Evolutionary conservation across 1,139 yeast genomes (phyloP).

Genomic region (Debaryomyces robertsiae): DNA sequence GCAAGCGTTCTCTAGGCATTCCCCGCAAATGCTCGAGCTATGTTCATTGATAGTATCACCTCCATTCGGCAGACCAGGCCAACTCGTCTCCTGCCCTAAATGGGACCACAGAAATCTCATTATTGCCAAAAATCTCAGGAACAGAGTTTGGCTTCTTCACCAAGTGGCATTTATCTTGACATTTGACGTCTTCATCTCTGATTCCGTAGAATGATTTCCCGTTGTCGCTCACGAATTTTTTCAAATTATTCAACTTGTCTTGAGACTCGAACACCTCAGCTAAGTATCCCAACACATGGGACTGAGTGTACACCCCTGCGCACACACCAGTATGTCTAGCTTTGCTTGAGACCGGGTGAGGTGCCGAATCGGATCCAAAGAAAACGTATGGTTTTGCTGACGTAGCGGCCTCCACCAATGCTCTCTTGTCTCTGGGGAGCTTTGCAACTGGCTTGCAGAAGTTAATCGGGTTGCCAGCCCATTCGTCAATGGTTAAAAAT

Average conservation of each 20-base stretch:
- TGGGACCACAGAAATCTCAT: slow-evolving; percentile 71
- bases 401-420: slow-evolving; percentile 83
- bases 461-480: slow-evolving; percentile 96
- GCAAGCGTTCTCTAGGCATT: too few species aligned
- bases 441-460: slow-evolving; percentile 98
- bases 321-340: slow-evolving; percentile 82
- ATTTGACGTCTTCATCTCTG: slow-evolving; percentile 39
- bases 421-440: slow-evolving; percentile 78
- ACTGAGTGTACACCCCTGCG: slow-evolving; percentile 96
- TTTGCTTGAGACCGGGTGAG: slow-evolving; percentile 83
- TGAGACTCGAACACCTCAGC: slow-evolving; percentile 81
- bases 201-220: slow-evolving; percentile 74
- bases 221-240: slow-evolving; percentile 71
- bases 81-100: slow-evolving; percentile 81
- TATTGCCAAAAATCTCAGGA: slow-evolving; percentile 59
- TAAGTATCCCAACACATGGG: slow-evolving; percentile 76
- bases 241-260: slow-evolving; percentile 64
- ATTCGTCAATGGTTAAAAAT: slow-evolving; percentile 82
- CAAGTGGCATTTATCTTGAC: slow-evolving; percentile 52
- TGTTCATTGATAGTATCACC: slow-evolving; percentile 19
- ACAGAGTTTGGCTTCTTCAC: slow-evolving; percentile 53
- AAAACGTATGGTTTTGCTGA: slow-evolving; percentile 92
- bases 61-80: slow-evolving; percentile 81
- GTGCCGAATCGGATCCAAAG: slow-evolving; percentile 97
- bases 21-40: neutral